Evolutionary conservation across 1,284 basidiomycete genomes (phyloP).

Genomic region (Pseudozyma thailandica): DNA sequence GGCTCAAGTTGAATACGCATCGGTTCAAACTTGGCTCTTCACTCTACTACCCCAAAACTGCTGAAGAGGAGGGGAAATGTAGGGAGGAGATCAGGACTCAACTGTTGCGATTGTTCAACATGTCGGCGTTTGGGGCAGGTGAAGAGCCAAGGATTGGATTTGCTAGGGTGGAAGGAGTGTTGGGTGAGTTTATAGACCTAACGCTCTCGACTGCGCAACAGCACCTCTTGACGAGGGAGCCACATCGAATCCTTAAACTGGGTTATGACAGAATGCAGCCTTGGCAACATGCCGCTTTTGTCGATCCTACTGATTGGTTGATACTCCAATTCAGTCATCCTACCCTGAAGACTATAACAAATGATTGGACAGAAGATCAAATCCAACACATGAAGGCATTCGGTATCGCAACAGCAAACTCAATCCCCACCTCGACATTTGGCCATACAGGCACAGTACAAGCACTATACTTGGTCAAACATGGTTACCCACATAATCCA

Average conservation of each 20-base stretch:
- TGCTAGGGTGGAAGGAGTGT: not conserved
- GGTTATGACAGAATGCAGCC: not conserved
- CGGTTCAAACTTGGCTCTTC: not conserved
- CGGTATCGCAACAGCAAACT: no score
- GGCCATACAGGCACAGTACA: not conserved
- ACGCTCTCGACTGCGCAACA: not conserved
- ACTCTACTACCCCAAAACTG: not conserved
- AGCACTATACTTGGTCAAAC: not conserved
- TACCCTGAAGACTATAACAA: not conserved
- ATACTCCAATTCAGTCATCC: conserved; percentile 12
- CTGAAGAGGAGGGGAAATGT: not conserved
- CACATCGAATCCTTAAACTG: not conserved
- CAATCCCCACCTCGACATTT: no score
- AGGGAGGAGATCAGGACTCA: not conserved
- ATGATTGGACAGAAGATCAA: not conserved
- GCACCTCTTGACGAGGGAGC: not conserved
- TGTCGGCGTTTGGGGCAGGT: not conserved
- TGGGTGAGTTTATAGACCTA: conserved; percentile 13
- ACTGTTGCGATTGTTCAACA: not conserved
- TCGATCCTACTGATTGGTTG: not conserved
- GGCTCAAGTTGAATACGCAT: conserved; percentile 7
- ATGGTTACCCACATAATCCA: conserved; percentile 7
- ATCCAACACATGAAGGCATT: not conserved
- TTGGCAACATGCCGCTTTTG: conserved; percentile 1
- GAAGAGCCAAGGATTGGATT: conserved; percentile 5